Conservation (phyloP, 306 rosid genomes). For the Castanea crenata region DNA sequence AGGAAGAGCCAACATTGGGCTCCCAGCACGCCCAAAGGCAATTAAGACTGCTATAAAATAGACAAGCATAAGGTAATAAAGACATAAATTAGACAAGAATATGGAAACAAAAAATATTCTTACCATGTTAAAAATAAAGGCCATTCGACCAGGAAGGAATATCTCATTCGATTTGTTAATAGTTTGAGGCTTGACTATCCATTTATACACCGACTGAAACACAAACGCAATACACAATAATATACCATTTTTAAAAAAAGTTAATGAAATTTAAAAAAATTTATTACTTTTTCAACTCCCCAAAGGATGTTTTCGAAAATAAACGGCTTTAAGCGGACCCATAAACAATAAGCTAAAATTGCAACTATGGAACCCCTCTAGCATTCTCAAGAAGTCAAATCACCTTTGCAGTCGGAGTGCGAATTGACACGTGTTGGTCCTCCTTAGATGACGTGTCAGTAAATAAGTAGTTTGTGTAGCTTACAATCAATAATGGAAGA, state of each 20-base stretch:
- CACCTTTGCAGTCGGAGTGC: slow-evolving; percentile 92
- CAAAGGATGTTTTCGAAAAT: no score
- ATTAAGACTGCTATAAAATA: slow-evolving; percentile 12
- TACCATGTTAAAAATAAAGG: slow-evolving; percentile 90
- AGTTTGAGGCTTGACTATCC: slow-evolving; percentile 90
- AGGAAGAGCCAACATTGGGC: background rate
- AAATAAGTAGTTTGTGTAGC: no score
- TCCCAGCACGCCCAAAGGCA: background rate
- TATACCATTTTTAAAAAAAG: no score
- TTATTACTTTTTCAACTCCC: no score
- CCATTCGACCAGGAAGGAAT: slow-evolving; percentile 96
- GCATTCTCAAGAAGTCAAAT: slow-evolving; percentile 4
- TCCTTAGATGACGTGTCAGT: slow-evolving; percentile 66
- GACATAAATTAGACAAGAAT: slow-evolving; percentile 8
- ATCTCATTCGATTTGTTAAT: slow-evolving; percentile 79
- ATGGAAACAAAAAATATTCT: slow-evolving; percentile 23
- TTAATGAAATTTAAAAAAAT: no score
- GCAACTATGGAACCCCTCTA: slow-evolving; percentile 1
- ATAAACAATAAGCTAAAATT: slow-evolving; percentile 13
- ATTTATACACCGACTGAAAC: slow-evolving; percentile 92
- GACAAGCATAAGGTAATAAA: background rate
- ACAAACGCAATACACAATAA: slow-evolving; percentile 13
- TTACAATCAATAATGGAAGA: background rate
- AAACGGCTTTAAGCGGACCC: background rate
- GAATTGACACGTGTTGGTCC: slow-evolving; percentile 73